A percentile compares a stretch with the other conserved stretches of the same genome.
phyloP scores from a whole-genome alignment of 306 rosid species.

The Amphicarpaea edgeworthii region DNA sequence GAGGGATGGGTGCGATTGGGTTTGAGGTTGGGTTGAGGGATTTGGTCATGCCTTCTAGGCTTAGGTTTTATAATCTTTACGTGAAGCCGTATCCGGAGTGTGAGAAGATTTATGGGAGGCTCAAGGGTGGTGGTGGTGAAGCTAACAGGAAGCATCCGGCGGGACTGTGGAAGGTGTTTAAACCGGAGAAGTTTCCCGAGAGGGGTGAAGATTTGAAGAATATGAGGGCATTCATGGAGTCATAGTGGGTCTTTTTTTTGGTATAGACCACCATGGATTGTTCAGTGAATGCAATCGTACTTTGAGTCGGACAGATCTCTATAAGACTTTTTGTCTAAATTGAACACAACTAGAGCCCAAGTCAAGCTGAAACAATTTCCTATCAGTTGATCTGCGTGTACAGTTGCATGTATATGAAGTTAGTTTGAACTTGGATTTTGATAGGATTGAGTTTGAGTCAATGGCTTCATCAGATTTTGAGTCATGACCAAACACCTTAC shows the following conservation, averaged over 20 bases:
- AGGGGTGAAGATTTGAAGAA: constrained; percentile 62
- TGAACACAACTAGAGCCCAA: too few species aligned
- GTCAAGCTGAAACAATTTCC: too few species aligned
- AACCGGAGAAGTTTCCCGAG: constrained; percentile 61
- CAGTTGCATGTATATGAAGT: too few species aligned
- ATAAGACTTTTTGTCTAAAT: too few species aligned
- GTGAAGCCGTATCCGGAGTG: constrained; percentile 92
- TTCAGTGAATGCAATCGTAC: too few species aligned
- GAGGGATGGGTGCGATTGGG: constrained; percentile 72
- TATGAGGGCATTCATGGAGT: constrained; percentile 73
- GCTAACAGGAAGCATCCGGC: constrained; percentile 64
- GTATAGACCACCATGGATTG: too few species aligned
- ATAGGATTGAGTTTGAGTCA: neutral
- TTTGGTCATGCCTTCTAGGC: constrained; percentile 79
- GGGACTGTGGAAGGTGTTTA: constrained; percentile 83
- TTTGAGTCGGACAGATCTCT: too few species aligned
- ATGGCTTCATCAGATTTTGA: too few species aligned
- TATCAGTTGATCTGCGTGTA: too few species aligned
- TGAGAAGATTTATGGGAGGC: constrained; percentile 72
- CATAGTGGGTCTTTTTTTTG: constrained; percentile 40
- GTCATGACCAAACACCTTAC: too few species aligned
- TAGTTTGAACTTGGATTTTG: neutral
- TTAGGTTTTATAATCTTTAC: constrained; percentile 80
- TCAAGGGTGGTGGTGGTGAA: constrained; percentile 44
- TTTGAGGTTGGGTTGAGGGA: constrained; percentile 71